Percentiles rank a stretch among this genome's conserved stretches.
phyloP scores from a whole-genome alignment of 2,329 filamentous ascomycete species.

The Clonostachys rosea region DNA sequence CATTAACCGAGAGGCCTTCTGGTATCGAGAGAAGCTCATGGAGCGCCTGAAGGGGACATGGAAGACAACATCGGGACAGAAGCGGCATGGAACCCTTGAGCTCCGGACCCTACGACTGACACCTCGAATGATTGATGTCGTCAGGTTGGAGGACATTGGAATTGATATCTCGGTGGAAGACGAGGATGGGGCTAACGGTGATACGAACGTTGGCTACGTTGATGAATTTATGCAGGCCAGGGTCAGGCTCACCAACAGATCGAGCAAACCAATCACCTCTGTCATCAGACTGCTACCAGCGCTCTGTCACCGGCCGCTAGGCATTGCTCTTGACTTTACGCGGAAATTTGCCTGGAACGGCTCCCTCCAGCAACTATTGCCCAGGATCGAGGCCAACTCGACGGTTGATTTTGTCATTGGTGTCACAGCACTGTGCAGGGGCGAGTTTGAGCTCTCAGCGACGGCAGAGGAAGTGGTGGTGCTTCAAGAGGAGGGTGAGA shows the following conservation, averaged over 20 bases:
- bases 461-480: constrained; percentile 75
- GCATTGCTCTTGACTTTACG: constrained; percentile 73
- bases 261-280: constrained; percentile 60
- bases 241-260: constrained; percentile 73
- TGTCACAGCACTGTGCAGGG: constrained; percentile 70
- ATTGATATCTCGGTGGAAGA: constrained; percentile 54
- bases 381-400: constrained; percentile 53
- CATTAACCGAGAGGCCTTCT: constrained; percentile 77
- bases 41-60: constrained; percentile 67
- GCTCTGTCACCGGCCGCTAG: constrained; percentile 66
- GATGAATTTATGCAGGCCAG: constrained; percentile 62
- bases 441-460: constrained; percentile 77
- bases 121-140: constrained; percentile 74
- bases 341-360: constrained; percentile 84
- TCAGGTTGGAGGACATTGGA: constrained; percentile 75
- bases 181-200: constrained; percentile 10
- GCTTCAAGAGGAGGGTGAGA: constrained; percentile 25
- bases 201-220: constrained; percentile 21
- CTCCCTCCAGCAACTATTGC: constrained; percentile 70
- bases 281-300: constrained; percentile 74
- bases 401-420: constrained; percentile 61
- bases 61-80: constrained; percentile 49
- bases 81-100: constrained; percentile 65
- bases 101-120: constrained; percentile 71
- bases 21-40: constrained; percentile 82